A percentile compares a stretch with the other conserved stretches of the same genome.
Conservation (phyloP, 768 basidiomycete genomes). For the Xerocomellus dryophilus region DNA sequence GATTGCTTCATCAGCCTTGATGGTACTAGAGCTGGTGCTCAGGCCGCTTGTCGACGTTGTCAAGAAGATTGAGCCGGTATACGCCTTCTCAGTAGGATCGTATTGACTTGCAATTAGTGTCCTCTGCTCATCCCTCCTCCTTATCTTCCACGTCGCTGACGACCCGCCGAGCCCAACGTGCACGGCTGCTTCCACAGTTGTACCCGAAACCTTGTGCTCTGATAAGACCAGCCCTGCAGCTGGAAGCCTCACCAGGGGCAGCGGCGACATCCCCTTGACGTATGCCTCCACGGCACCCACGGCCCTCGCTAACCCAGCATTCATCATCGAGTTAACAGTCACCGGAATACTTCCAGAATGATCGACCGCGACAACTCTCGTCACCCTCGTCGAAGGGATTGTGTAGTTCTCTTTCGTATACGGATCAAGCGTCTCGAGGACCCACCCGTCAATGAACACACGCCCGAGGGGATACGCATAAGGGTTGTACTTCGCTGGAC, state of each 20-base stretch:
- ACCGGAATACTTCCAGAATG: constrained; percentile 82
- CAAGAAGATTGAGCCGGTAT: constrained; percentile 51
- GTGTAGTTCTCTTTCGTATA: constrained; percentile 92
- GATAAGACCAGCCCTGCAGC: constrained; percentile 56
- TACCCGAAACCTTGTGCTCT: constrained; percentile 39
- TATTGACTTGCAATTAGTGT: constrained; percentile 56
- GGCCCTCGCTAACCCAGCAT: constrained; percentile 67
- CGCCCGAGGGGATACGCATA: constrained; percentile 72
- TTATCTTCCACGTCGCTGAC: constrained; percentile 54
- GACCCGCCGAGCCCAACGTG: constrained; percentile 26
- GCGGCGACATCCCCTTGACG: constrained; percentile 60
- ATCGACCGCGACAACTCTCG: constrained; percentile 80
- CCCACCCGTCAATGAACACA: constrained; percentile 90
- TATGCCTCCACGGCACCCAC: constrained; percentile 73
- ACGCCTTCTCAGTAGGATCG: constrained; percentile 47
- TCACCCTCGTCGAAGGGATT: constrained; percentile 90
- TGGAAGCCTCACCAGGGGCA: constrained; percentile 71
- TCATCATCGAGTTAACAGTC: constrained; percentile 82
- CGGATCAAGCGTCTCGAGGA: constrained; percentile 93
- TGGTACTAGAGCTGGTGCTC: constrained; percentile 11
- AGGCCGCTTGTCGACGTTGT: constrained; percentile 20
- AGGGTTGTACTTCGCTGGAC: constrained; percentile 70
- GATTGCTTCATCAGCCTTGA: constrained; percentile 35
- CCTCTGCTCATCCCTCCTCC: constrained; percentile 56
- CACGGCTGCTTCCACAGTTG: constrained; percentile 35